Evolutionary conservation across 352 stramenopile genomes (phyloP).

Genomic region (Phytophthora pinifolia): DNA sequence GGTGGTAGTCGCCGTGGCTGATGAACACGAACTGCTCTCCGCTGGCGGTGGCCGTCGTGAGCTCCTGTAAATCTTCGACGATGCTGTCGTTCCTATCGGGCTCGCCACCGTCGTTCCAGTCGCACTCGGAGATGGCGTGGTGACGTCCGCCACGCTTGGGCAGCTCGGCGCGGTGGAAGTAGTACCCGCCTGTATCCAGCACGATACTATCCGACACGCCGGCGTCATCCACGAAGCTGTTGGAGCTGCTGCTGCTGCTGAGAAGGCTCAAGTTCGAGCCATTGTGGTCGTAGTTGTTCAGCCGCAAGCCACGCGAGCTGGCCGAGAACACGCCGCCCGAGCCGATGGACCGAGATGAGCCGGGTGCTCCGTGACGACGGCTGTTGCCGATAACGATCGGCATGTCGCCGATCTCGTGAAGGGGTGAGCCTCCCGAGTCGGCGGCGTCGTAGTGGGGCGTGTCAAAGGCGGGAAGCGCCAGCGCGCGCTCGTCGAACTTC

Average conservation of each 20-base stretch:
- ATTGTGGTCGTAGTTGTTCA: constrained; percentile 39
- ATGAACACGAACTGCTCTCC: constrained; percentile 86
- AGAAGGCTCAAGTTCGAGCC: constrained; percentile 36
- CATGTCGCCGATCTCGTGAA: constrained; percentile 31
- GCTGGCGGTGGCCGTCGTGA: constrained; percentile 49
- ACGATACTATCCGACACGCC: constrained; percentile 65
- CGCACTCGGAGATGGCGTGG: constrained; percentile 17
- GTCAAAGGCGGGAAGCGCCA: constrained; percentile 32
- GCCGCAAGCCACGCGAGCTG: constrained; percentile 29
- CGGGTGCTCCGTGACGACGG: constrained; percentile 19
- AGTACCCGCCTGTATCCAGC: constrained; percentile 67
- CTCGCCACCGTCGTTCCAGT: constrained; percentile 19
- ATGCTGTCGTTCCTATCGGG: constrained; percentile 47
- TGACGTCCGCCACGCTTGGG: constrained; percentile 17
- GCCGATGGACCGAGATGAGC: constrained; percentile 32
- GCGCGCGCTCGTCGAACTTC: constrained; percentile 45
- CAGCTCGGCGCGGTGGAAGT: constrained; percentile 52
- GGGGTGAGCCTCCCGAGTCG: constrained; percentile 35
- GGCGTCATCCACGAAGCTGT: constrained; percentile 50
- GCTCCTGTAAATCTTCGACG: constrained; percentile 56
- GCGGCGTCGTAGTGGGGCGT: constrained; percentile 31
- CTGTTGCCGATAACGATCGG: constrained; percentile 29
- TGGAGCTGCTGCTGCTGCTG: constrained; percentile 47
- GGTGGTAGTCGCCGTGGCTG: constrained; percentile 74
- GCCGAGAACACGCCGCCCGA: constrained; percentile 25